phyloP scores from a whole-genome alignment of 1,139 yeast species.

The Saccharomyces uvarum region DNA sequence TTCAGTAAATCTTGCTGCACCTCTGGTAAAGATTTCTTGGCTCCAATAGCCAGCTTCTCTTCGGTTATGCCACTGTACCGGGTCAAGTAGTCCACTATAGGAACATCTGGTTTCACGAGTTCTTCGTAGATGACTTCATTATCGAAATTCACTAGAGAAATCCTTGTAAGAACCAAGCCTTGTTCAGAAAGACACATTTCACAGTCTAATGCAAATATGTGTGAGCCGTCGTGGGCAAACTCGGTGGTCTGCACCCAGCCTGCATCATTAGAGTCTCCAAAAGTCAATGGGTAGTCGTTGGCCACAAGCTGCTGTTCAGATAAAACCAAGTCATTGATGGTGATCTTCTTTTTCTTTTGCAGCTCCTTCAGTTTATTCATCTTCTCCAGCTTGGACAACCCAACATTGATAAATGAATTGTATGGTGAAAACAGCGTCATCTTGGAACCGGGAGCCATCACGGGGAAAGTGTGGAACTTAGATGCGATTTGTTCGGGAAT shows the following conservation, averaged over 20 bases:
- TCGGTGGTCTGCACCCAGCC: slow-evolving; percentile 54
- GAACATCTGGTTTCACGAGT: slow-evolving; percentile 66
- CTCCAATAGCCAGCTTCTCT: slow-evolving; percentile 47
- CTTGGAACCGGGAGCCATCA: slow-evolving; percentile 53
- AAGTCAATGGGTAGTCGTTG: slow-evolving; percentile 57
- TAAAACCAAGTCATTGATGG: slow-evolving; percentile 49
- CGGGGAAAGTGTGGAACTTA: slow-evolving; percentile 21
- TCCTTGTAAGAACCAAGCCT: slow-evolving; percentile 67
- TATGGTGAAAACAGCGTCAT: slow-evolving; percentile 49
- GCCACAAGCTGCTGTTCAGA: slow-evolving; percentile 39
- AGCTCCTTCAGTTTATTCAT: slow-evolving; percentile 34
- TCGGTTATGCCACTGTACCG: slow-evolving; percentile 80
- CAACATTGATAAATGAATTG: slow-evolving; percentile 48
- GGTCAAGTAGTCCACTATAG: slow-evolving; percentile 73
- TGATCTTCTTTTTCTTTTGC: slow-evolving; percentile 35
- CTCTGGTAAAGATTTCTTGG: slow-evolving; percentile 58
- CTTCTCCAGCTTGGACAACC: slow-evolving; percentile 50
- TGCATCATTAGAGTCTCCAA: slow-evolving; percentile 17
- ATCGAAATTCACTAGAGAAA: slow-evolving; percentile 62
- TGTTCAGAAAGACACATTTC: slow-evolving; percentile 71
- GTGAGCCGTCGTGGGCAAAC: slow-evolving; percentile 49
- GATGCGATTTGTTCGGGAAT: slow-evolving; percentile 33
- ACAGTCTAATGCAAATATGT: slow-evolving; percentile 78
- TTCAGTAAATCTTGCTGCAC: slow-evolving; percentile 51
- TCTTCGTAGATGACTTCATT: slow-evolving; percentile 58